Conservation (phyloP, 495 filamentous ascomycete genomes). For the Penicillium antarcticum region DNA sequence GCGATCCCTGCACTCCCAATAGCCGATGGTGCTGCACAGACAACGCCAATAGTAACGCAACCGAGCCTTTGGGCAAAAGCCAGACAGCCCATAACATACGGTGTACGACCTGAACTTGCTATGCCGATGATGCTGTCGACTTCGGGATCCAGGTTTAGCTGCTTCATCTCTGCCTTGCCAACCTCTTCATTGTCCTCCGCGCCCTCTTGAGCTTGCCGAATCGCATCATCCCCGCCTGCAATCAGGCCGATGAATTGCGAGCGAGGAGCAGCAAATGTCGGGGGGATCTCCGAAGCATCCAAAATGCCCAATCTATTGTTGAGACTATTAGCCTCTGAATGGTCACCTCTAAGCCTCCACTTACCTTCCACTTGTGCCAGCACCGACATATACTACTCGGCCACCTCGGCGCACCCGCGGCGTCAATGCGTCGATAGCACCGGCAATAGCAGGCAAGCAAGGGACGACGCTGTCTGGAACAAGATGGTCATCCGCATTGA, state of each 20-base stretch:
- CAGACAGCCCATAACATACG: slow-evolving; percentile 37
- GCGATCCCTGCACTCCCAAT: slow-evolving; percentile 24
- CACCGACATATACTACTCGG: slow-evolving; percentile 39
- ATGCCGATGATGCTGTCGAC: slow-evolving; percentile 37
- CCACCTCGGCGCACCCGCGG: slow-evolving; percentile 33
- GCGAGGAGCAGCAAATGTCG: slow-evolving; percentile 34
- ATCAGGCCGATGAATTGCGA: slow-evolving; percentile 36
- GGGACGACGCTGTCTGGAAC: slow-evolving; percentile 29
- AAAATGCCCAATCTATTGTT: slow-evolving; percentile 34
- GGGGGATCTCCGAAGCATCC: slow-evolving; percentile 39
- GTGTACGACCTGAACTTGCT: slow-evolving; percentile 40
- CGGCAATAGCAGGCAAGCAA: slow-evolving; percentile 30
- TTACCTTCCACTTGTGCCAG: slow-evolving; percentile 40
- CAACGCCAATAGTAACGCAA: slow-evolving; percentile 33
- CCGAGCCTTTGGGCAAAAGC: slow-evolving; percentile 29
- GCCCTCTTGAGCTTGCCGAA: slow-evolving; percentile 37
- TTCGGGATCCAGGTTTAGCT: slow-evolving; percentile 23
- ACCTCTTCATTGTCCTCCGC: slow-evolving; percentile 32
- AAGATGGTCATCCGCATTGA: slow-evolving; percentile 31
- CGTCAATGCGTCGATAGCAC: slow-evolving; percentile 29
- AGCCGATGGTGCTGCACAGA: slow-evolving; percentile 29
- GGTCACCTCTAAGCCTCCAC: neutral
- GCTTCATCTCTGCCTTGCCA: slow-evolving; percentile 21
- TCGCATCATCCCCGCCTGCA: slow-evolving; percentile 37
- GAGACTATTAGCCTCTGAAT: neutral